Conservation (phyloP, 1,284 basidiomycete genomes). For the Earliella scabrosa region DNA sequence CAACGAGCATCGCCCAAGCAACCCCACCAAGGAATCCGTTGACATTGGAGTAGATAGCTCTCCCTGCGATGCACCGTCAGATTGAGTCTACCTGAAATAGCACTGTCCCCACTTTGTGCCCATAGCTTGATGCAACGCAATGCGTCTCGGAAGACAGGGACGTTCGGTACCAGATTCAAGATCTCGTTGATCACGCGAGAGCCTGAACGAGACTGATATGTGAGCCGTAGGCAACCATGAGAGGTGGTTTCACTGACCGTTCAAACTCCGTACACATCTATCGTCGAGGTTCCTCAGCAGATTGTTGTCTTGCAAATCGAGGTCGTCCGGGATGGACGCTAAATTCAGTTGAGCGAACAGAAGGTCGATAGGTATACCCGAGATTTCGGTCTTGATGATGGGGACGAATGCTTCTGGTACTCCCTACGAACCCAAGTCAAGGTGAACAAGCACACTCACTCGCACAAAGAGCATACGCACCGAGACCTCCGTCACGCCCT, state of each 20-base stretch:
- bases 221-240: not conserved
- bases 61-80: conserved; percentile 49
- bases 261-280: conserved; percentile 91
- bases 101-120: conserved; percentile 81
- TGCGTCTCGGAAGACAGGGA: conserved; percentile 92
- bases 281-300: conserved; percentile 95
- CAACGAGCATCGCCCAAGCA: conserved; percentile 98
- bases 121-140: conserved; percentile 96
- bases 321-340: conserved; percentile 89
- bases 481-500: conserved; percentile 89
- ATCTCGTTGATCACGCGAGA: conserved; percentile 98
- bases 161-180: conserved; percentile 92
- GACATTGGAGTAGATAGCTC: conserved; percentile 99
- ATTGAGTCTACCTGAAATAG: conserved; percentile 7
- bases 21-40: conserved; percentile 98
- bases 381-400: conserved; percentile 90
- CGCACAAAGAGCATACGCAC: conserved; percentile 52
- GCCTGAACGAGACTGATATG: conserved; percentile 55
- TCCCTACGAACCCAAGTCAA: conserved; percentile 54
- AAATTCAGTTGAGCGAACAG: conserved; percentile 87
- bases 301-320: conserved; percentile 91
- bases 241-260: conserved; percentile 57
- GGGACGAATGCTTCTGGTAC: conserved; percentile 98
- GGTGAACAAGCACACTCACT: not conserved
- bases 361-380: conserved; percentile 93